These are phyloP conservation scores for Cyclocybe aegerita DNA, from an alignment of 768 basidiomycete species.

Conservation along the genomic window DNA sequence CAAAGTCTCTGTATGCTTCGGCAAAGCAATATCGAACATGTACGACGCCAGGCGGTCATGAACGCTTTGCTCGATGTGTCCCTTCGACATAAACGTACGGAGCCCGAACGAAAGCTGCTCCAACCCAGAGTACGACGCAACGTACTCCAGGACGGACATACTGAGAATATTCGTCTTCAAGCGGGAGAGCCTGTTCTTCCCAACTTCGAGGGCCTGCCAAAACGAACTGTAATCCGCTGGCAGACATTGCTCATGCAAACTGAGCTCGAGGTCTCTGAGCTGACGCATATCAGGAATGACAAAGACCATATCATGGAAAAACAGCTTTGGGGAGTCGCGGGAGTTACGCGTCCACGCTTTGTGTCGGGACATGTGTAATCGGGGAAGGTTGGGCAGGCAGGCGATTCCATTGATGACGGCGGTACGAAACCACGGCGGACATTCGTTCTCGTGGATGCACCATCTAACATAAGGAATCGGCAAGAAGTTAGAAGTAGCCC, in stretches of 20 bases:
- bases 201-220: neutral
- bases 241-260: neutral
- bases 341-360: neutral
- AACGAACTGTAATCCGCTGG: neutral
- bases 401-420: neutral
- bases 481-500: neutral
- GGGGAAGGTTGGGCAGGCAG: neutral
- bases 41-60: neutral
- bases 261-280: neutral
- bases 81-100: neutral
- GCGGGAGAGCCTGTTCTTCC: neutral
- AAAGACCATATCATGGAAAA: conserved; percentile 1
- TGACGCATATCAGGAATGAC: neutral
- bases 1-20: neutral
- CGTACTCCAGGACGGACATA: conserved; percentile 1
- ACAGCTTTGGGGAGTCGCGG: neutral
- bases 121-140: conserved; percentile 1
- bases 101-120: neutral
- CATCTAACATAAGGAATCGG: neutral
- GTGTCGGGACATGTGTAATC: neutral
- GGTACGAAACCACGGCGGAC: neutral
- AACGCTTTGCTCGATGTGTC: neutral
- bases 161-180: neutral
- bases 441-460: neutral
- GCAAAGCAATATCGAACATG: conserved; percentile 1